These are phyloP conservation scores for Candida sithepensis DNA, from an alignment of 805 yeast species.

Conservation along the genomic window DNA sequence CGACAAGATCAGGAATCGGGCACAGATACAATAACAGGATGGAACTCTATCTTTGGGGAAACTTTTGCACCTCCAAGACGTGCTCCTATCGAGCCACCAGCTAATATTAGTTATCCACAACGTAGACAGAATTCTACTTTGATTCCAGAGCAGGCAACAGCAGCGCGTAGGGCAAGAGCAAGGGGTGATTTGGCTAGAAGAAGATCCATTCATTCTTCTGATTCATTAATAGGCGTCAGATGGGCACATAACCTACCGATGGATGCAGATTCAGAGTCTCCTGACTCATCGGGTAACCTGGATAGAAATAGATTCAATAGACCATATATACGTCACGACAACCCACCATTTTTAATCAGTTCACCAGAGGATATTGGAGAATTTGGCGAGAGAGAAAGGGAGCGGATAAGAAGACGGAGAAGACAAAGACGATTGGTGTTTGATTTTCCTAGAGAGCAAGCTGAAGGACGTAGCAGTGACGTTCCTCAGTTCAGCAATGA, in stretches of 20 bases:
- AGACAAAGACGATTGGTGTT: background rate
- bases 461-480: background rate
- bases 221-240: conserved; percentile 1
- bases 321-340: conserved; percentile 13
- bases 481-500: background rate
- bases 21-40: background rate
- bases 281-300: background rate
- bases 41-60: background rate
- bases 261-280: conserved; percentile 2
- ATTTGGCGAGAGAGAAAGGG: background rate
- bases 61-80: background rate
- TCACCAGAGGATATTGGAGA: conserved; percentile 4
- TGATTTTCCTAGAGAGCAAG: background rate
- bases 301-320: conserved; percentile 9
- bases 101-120: background rate
- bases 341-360: conserved; percentile 8
- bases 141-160: background rate
- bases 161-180: conserved; percentile 1
- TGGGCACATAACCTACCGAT: conserved; percentile 5
- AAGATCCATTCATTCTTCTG: conserved; percentile 4
- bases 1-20: background rate
- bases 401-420: background rate
- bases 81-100: background rate
- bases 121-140: background rate
- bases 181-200: conserved; percentile 7